Evolutionary conservation across 2,329 filamentous ascomycete genomes (phyloP), one percentile per base, ranked within the genome.

Genomic region (Fonsecaea pedrosoi): DNA sequence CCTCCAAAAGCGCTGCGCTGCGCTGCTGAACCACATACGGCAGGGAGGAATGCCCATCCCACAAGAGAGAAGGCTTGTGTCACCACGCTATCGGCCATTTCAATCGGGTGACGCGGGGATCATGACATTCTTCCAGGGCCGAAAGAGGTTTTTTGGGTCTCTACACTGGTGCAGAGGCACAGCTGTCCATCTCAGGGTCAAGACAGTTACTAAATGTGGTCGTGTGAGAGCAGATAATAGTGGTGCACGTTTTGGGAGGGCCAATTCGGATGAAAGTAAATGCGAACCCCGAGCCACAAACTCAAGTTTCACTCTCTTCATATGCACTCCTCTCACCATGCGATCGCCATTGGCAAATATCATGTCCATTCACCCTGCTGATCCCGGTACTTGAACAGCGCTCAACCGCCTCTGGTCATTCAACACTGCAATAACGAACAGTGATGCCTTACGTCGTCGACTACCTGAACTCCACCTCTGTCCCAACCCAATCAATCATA

Each of bases 21-120:
- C 30, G 30, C 30, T 5, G 30, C 30, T 54, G 65, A 53, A 40
- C 68, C 54, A 48, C 83, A 75, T 80, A 88, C 86, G 72, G 83
- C 83, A 66, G 87, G 87, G 32, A 90, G 81, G 74, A 89, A 83
- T 54, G 85, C 83, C 87, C 87, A 90, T 60, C 85, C 87, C 56
- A 83, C 79, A 57, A 85, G 81, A 32, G 86, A 87, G 42, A 88
- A 74, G 42, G 87, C 73, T 38, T 80, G 78, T 65, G 78, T 79
- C 74, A 82, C 77, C 70, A 76, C 75, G 65, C 72, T 74, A 57
- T 68, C 69, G 32, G 73, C 69, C 75, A 77, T 76, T 8, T 59
- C 53, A 32, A 35, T n/a, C 30, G 30, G 32, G 18, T 1, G 12
- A 37, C 10, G 25, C 45, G 2, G 21, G 3, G 2, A 9, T 25